These are phyloP conservation scores for Maudiozyma pseudohumilis DNA, from an alignment of 805 yeast genomes.

Conservation along the genomic window DNA sequence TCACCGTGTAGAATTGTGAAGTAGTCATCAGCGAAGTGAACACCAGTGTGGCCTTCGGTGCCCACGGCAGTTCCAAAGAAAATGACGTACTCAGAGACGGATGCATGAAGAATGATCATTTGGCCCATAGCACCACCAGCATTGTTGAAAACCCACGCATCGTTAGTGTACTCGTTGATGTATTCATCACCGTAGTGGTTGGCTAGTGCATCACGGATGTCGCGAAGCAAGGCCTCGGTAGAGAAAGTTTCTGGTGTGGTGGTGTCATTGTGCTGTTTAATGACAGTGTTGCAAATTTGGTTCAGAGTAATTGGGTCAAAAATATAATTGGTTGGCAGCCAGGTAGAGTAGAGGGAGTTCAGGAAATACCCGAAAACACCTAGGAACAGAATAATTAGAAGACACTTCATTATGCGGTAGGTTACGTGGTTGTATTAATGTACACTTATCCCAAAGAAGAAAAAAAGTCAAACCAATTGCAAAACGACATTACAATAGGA, in stretches of 20 bases:
- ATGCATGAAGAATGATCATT: constrained; percentile 92
- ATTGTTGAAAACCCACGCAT: constrained; percentile 92
- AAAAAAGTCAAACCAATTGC: too few species aligned
- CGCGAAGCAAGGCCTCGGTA: constrained; percentile 53
- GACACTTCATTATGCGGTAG: constrained; percentile 24
- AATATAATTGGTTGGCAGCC: constrained; percentile 62
- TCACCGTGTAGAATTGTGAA: constrained; percentile 81
- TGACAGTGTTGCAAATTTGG: constrained; percentile 44
- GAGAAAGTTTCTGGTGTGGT: constrained; percentile 34
- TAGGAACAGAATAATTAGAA: constrained; percentile 11
- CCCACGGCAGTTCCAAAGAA: constrained; percentile 91
- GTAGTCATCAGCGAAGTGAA: constrained; percentile 95
- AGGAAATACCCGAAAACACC: constrained; percentile 17
- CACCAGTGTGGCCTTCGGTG: constrained; percentile 93
- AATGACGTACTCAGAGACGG: constrained; percentile 84
- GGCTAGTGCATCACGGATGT: constrained; percentile 48
- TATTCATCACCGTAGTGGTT: constrained; percentile 59
- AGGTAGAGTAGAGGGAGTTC: constrained; percentile 36
- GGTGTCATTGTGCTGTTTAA: constrained; percentile 32
- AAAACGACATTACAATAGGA: too few species aligned
- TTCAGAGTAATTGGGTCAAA: constrained; percentile 62
- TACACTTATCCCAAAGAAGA: too few species aligned
- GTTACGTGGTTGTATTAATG: too few species aligned
- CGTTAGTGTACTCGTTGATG: constrained; percentile 60
- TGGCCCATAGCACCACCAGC: constrained; percentile 99